A percentile compares a stretch with the other conserved stretches of the same genome.
Conservation (phyloP, 345 rosid species). For the Syzygium jambos region DNA sequence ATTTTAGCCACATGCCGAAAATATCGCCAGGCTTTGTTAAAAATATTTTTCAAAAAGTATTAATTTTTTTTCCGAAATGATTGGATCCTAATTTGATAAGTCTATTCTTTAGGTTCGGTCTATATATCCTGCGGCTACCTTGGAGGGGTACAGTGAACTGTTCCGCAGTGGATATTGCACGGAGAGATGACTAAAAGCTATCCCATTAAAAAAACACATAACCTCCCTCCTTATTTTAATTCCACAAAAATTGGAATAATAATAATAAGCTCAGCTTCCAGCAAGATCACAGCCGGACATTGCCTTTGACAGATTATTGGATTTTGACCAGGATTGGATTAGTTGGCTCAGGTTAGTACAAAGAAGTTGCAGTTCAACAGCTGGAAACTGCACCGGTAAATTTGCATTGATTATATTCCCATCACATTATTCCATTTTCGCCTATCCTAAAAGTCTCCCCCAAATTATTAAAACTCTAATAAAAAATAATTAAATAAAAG, state of each 20-base stretch:
- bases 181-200: not conserved
- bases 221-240: not conserved
- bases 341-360: not conserved
- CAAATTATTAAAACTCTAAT: not conserved
- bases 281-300: not conserved
- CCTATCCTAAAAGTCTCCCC: not conserved
- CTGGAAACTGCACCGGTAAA: constrained; percentile 4
- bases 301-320: constrained; percentile 8
- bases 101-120: not conserved
- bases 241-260: not conserved
- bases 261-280: not conserved
- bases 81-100: not conserved
- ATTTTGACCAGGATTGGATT: constrained; percentile 17
- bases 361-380: not conserved
- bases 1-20: not conserved
- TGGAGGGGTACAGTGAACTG: not conserved
- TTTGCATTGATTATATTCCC: constrained; percentile 4
- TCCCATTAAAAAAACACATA: not conserved
- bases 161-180: not conserved
- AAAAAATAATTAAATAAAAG: not conserved
- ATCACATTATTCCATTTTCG: not conserved
- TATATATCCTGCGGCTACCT: not conserved
- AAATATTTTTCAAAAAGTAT: too few relatives aligned
- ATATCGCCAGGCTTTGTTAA: not conserved
- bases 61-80: not conserved